phyloP scores from a whole-genome alignment of 1,284 basidiomycete species.

The Kalmanozyma brasiliensis region DNA sequence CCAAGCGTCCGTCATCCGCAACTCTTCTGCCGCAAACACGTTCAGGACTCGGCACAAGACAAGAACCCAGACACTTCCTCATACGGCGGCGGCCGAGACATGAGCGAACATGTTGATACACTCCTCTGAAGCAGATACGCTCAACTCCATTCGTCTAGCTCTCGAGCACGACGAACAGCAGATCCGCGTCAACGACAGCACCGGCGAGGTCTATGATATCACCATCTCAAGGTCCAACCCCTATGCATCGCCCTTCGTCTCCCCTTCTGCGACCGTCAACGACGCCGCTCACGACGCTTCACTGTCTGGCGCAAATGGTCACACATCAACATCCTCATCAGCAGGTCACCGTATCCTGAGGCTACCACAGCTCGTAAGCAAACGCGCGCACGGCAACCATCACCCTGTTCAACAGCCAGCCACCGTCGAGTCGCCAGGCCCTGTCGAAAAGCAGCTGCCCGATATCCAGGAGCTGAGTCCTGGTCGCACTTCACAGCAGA shows the following conservation, averaged over 20 bases:
- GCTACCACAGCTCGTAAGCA: conserved; percentile 58
- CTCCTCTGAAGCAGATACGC: conserved; percentile 53
- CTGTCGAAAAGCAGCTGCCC: conserved; percentile 5
- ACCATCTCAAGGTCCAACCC: conserved; percentile 60
- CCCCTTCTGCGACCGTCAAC: conserved; percentile 41
- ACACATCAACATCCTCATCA: conserved; percentile 18
- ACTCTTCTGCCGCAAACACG: no score
- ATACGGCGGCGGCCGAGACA: conserved; percentile 4
- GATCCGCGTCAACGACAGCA: conserved; percentile 60
- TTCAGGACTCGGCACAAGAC: no score
- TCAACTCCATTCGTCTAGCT: conserved; percentile 55
- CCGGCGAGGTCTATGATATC: conserved; percentile 62
- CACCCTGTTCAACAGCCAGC: conserved; percentile 16
- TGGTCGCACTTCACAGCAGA: conserved; percentile 13
- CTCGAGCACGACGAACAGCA: conserved; percentile 61
- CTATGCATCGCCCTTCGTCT: conserved; percentile 59
- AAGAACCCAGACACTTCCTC: not conserved
- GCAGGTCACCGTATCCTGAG: conserved; percentile 50
- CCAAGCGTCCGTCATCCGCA: no score
- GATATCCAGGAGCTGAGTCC: conserved; percentile 16
- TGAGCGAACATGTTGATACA: conserved; percentile 49
- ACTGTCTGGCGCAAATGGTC: conserved; percentile 17
- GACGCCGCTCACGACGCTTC: conserved; percentile 26
- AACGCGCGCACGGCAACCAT: conserved; percentile 33
- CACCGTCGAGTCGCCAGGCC: conserved; percentile 11